Conservation (phyloP, 345 rosid genomes). For the Eucalyptus erythrocorys region DNA sequence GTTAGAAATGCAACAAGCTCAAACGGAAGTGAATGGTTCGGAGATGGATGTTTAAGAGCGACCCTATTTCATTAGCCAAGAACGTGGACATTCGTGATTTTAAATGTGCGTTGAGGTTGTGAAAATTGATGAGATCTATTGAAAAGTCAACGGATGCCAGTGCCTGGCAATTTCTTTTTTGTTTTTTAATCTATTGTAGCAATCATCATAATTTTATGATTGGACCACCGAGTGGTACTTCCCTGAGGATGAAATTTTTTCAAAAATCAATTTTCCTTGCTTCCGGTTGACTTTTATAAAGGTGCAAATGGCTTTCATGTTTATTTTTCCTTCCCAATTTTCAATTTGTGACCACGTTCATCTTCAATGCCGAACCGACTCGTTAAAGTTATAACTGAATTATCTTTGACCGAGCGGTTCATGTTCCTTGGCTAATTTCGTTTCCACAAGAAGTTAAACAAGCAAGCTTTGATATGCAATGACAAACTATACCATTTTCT, state of each 20-base stretch:
- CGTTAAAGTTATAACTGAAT: background rate
- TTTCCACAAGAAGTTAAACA: background rate
- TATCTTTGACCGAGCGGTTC: background rate
- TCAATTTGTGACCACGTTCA: background rate
- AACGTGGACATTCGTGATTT: background rate
- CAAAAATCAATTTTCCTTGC: background rate
- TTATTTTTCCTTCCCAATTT: background rate
- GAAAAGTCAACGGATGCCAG: background rate
- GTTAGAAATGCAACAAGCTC: background rate
- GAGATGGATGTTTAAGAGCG: background rate
- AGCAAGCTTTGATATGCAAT: background rate
- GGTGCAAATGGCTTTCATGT: background rate
- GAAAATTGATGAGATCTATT: background rate
- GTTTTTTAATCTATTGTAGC: background rate
- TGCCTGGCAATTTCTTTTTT: background rate
- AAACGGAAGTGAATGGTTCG: background rate
- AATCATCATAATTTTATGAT: background rate
- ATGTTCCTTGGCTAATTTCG: background rate
- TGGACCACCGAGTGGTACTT: background rate
- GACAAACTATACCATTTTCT: background rate
- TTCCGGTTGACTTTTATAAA: background rate
- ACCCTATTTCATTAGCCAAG: background rate
- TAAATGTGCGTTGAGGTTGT: background rate
- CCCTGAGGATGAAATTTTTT: accelerated
- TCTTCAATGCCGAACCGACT: background rate